A percentile compares a stretch with the other conserved stretches of the same genome.
Evolutionary conservation across 352 stramenopile species (phyloP).

Genomic region (Pythium brassicae): DNA sequence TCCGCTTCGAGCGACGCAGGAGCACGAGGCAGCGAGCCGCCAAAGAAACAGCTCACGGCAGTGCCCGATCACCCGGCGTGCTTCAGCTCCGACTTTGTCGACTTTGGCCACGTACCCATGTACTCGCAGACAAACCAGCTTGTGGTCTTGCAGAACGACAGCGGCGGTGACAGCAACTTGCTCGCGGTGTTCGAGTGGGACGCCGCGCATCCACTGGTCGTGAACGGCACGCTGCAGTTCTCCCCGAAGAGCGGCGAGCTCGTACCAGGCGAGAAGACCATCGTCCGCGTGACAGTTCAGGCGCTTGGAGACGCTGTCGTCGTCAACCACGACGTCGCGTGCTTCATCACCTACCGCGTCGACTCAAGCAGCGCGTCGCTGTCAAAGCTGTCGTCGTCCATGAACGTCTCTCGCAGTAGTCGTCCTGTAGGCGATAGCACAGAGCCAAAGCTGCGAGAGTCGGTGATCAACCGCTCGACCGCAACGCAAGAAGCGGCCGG

Average conservation of each 20-base stretch:
- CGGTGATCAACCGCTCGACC: conserved; percentile 57
- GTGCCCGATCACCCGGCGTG: conserved; percentile 37
- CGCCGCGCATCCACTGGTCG: conserved; percentile 41
- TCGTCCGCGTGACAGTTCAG: conserved; percentile 52
- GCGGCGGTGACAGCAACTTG: not conserved
- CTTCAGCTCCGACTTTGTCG: conserved; percentile 48
- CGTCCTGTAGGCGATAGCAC: conserved; percentile 1
- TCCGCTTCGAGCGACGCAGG: conserved; percentile 14
- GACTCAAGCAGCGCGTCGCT: not conserved
- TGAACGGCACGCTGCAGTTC: conserved; percentile 41
- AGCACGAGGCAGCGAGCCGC: conserved; percentile 10
- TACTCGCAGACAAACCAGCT: conserved; percentile 41
- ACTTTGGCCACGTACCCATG: conserved; percentile 60
- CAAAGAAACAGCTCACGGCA: conserved; percentile 23
- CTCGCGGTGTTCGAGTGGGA: conserved; percentile 60
- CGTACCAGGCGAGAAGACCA: conserved; percentile 31
- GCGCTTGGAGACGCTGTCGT: conserved; percentile 39
- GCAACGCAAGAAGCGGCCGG: conserved; percentile 49
- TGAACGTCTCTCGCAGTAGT: not conserved
- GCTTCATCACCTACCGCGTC: conserved; percentile 29
- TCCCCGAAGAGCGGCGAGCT: conserved; percentile 47
- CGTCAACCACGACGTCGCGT: conserved; percentile 67
- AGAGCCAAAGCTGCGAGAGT: conserved; percentile 20
- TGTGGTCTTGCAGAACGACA: conserved; percentile 49
- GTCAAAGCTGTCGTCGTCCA: conserved; percentile 2